Evolutionary conservation across 2,329 filamentous ascomycete species (phyloP).

Genomic region (Talaromyces amestolkiae): DNA sequence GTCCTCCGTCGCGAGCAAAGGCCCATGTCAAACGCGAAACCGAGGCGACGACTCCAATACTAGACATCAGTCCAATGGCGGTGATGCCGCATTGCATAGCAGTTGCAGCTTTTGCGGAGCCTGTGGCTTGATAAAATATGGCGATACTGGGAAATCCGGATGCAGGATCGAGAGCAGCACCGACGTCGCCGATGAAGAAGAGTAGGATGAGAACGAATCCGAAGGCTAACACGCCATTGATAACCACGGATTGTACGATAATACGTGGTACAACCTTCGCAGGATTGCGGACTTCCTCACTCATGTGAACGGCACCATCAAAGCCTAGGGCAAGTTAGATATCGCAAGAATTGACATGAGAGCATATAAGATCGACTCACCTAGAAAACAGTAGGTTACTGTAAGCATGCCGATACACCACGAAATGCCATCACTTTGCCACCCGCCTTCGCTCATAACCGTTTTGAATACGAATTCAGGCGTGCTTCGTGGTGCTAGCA

Average conservation of each 20-base stretch:
- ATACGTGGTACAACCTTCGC: constrained; percentile 48
- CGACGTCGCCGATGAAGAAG: constrained; percentile 45
- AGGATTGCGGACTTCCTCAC: constrained; percentile 46
- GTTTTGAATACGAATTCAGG: constrained; percentile 44
- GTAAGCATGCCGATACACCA: constrained; percentile 45
- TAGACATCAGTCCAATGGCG: constrained; percentile 39
- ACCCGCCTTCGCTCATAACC: constrained; percentile 48
- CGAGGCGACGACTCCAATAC: constrained; percentile 47
- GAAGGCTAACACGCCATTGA: constrained; percentile 45
- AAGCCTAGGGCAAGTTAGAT: constrained; percentile 34
- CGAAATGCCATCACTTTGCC: constrained; percentile 45
- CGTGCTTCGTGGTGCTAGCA: constrained; percentile 33
- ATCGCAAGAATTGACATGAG: not conserved
- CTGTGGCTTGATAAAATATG: constrained; percentile 42
- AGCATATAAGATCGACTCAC: constrained; percentile 20
- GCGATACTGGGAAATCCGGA: constrained; percentile 44
- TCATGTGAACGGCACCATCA: constrained; percentile 51
- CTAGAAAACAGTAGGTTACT: constrained; percentile 30
- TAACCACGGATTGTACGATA: constrained; percentile 45
- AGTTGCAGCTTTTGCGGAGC: constrained; percentile 42
- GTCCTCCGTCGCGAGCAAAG: constrained; percentile 49
- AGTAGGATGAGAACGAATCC: constrained; percentile 43
- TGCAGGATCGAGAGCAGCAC: constrained; percentile 29
- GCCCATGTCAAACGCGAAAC: constrained; percentile 51
- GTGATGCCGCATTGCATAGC: constrained; percentile 41